Conservation (phyloP, 2,329 filamentous ascomycete species). For the Colletotrichum cordylinicola region DNA sequence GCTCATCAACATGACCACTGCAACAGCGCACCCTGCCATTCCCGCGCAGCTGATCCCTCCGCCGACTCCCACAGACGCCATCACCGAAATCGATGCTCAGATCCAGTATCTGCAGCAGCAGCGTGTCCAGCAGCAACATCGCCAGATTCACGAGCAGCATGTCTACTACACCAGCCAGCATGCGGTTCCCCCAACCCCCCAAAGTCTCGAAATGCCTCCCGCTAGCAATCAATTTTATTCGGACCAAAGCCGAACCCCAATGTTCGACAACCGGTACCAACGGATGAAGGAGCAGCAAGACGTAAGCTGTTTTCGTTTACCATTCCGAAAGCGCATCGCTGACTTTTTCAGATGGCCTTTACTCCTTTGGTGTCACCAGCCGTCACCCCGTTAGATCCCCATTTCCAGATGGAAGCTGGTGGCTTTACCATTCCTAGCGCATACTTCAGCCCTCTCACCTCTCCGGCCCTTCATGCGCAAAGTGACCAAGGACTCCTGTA, state of each 20-base stretch:
- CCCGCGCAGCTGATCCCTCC: constrained; percentile 51
- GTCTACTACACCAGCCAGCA: constrained; percentile 54
- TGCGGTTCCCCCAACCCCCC: constrained; percentile 79
- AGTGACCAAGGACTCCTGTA: constrained; percentile 55
- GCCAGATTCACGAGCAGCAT: constrained; percentile 62
- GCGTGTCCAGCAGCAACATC: constrained; percentile 65
- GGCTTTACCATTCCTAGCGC: constrained; percentile 70
- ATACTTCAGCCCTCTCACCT: constrained; percentile 85
- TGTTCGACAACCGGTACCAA: constrained; percentile 69
- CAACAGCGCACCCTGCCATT: constrained; percentile 50
- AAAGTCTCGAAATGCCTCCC: constrained; percentile 78
- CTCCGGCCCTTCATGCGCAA: constrained; percentile 79
- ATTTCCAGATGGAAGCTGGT: constrained; percentile 64
- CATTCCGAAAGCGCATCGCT: constrained; percentile 25
- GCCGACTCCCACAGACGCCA: constrained; percentile 53
- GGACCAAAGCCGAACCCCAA: constrained; percentile 60
- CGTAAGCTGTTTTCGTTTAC: constrained; percentile 44
- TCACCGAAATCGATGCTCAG: constrained; percentile 68
- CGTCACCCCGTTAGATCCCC: constrained; percentile 78
- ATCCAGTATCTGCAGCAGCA: constrained; percentile 71
- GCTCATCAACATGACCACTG: constrained; percentile 54
- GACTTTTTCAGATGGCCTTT: constrained; percentile 67
- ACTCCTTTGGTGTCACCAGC: constrained; percentile 85
- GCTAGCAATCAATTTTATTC: constrained; percentile 65
- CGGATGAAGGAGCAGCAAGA: constrained; percentile 74